Conservation (phyloP, 495 filamentous ascomycete species). For the Parathielavia appendiculata region DNA sequence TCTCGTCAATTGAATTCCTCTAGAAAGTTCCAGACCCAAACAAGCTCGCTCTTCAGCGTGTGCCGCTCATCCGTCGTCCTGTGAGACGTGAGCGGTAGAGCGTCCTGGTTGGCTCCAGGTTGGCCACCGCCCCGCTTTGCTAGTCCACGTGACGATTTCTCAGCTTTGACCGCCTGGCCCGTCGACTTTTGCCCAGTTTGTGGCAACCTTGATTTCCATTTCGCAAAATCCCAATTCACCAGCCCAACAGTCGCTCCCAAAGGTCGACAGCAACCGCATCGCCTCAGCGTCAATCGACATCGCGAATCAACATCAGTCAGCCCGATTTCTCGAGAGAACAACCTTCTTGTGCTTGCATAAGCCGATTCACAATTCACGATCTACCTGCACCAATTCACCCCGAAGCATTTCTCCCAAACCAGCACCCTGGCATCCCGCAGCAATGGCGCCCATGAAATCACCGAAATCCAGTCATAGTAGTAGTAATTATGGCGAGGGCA, state of each 20-base stretch:
- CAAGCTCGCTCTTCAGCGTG: not conserved
- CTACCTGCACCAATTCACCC: not conserved
- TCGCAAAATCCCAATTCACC: not conserved
- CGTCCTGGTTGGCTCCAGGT: not conserved
- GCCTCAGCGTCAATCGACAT: too few relatives aligned
- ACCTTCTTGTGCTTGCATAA: not conserved
- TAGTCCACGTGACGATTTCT: not conserved
- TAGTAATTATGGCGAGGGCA: conserved; percentile 60
- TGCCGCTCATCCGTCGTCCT: not conserved
- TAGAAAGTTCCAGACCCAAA: not conserved
- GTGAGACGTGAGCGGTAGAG: conserved; percentile 5
- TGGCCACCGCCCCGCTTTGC: not conserved
- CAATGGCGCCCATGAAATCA: conserved; percentile 59
- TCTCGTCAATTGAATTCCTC: not conserved
- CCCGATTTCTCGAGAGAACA: not conserved
- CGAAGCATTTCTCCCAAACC: not conserved
- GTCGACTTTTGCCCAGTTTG: not conserved
- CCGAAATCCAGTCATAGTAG: conserved; percentile 64
- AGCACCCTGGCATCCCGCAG: conserved; percentile 38
- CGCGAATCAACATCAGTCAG: not conserved
- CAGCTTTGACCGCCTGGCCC: not conserved
- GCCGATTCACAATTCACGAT: not conserved
- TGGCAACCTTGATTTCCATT: not conserved
- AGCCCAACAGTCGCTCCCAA: too few relatives aligned
- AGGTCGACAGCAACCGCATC: too few relatives aligned